Conservation (phyloP, 768 basidiomycete genomes). For the Psilocybe sp. region DNA sequence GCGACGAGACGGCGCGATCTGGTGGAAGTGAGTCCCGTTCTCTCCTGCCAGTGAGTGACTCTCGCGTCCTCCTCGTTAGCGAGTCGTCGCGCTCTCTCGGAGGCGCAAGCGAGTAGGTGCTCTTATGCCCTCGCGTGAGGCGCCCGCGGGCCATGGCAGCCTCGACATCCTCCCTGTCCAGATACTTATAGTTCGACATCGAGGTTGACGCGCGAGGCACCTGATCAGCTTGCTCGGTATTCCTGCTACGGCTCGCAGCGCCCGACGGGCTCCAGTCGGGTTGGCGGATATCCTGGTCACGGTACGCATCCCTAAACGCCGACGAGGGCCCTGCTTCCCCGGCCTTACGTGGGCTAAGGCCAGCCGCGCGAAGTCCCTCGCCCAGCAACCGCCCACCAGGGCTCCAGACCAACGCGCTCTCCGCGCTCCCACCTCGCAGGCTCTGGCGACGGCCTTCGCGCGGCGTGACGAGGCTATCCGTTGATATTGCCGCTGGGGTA, state of each 20-base stretch:
- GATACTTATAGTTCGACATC: too few relatives aligned
- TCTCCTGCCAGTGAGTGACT: constrained; percentile 8
- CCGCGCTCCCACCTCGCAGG: constrained; percentile 65
- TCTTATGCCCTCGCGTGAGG: constrained; percentile 29
- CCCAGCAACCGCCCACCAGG: constrained; percentile 52
- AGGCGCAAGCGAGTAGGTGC: constrained; percentile 32
- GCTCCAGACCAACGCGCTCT: constrained; percentile 51
- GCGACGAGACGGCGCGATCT: constrained; percentile 18
- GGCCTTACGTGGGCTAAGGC: constrained; percentile 42
- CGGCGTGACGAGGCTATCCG: neutral
- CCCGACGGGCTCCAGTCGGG: constrained; percentile 4
- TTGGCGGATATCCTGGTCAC: constrained; percentile 11
- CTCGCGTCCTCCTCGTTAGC: constrained; percentile 6
- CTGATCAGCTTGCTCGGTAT: too few relatives aligned
- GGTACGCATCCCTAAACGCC: constrained; percentile 22
- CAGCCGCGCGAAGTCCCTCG: constrained; percentile 70
- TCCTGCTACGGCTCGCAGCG: too few relatives aligned
- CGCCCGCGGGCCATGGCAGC: too few relatives aligned
- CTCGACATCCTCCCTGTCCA: too few relatives aligned
- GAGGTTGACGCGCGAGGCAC: too few relatives aligned
- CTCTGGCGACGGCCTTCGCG: constrained; percentile 49
- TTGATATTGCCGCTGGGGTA: neutral
- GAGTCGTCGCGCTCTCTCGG: constrained; percentile 14
- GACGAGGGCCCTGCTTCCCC: constrained; percentile 5
- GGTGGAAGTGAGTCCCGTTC: constrained; percentile 14